Evolutionary conservation across 352 stramenopile species (phyloP).

Genomic region (Phytophthora macrochlamydospora): DNA sequence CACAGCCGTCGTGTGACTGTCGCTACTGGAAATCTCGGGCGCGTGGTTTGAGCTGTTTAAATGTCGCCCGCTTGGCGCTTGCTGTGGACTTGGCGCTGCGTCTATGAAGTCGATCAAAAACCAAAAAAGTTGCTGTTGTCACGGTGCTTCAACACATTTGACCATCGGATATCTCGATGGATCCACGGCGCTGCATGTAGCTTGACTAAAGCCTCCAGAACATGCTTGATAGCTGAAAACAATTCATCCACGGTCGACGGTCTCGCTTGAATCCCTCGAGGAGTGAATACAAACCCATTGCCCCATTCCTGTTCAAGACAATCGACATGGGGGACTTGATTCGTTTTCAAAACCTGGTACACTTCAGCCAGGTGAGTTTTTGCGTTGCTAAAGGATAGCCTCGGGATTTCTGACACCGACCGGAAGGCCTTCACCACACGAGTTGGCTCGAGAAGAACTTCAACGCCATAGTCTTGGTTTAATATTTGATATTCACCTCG

Average conservation of each 20-base stretch:
- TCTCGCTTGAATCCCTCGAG: slow-evolving; percentile 8
- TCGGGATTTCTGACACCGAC: background rate
- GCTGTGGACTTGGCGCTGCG: too few relatives aligned
- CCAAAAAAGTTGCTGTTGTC: background rate
- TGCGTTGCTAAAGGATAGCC: background rate
- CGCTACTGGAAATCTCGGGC: too few relatives aligned
- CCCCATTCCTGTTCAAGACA: background rate
- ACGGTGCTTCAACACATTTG: slow-evolving; percentile 15
- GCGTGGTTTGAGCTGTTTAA: too few relatives aligned
- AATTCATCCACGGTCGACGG: slow-evolving; percentile 12
- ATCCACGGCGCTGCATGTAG: slow-evolving; percentile 14
- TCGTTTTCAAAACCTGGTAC: background rate
- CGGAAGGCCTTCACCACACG: slow-evolving; percentile 3
- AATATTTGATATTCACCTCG: background rate
- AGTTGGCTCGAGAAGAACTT: background rate
- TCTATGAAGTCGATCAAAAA: too few relatives aligned
- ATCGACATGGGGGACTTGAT: slow-evolving; percentile 12
- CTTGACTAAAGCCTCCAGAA: slow-evolving; percentile 15
- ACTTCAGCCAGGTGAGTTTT: background rate
- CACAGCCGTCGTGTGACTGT: too few relatives aligned
- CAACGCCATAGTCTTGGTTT: background rate
- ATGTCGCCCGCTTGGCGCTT: too few relatives aligned
- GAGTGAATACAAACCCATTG: slow-evolving; percentile 4
- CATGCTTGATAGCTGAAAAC: slow-evolving; percentile 10
- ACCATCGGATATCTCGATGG: slow-evolving; percentile 17